These are phyloP conservation scores for Nigrospora sphaerica DNA, from an alignment of 2,329 filamentous ascomycete genomes.

Conservation along the genomic window DNA sequence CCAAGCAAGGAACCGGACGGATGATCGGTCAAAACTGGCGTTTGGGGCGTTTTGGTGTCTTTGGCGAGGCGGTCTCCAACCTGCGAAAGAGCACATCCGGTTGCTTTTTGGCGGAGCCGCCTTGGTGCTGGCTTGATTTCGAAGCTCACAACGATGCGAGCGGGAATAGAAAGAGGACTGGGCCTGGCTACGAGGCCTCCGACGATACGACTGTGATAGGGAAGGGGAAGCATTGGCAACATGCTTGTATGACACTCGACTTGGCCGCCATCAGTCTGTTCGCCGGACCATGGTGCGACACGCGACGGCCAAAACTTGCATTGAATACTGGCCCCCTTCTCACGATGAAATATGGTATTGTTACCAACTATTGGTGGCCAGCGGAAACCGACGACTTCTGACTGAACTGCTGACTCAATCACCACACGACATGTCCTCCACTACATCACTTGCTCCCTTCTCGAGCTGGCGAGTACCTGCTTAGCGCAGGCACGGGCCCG, in stretches of 20 bases:
- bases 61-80: neutral
- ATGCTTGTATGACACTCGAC: neutral
- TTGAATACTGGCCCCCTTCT: no score
- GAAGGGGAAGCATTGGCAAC: neutral
- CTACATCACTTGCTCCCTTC: neutral
- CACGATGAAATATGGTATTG: no score
- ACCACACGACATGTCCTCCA: neutral
- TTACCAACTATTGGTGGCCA: no score
- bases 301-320: no score
- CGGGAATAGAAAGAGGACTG: neutral
- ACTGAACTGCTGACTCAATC: no score
- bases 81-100: neutral
- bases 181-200: neutral
- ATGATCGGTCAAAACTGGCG: constrained; percentile 4
- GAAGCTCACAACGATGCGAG: neutral
- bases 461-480: neutral
- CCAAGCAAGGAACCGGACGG: constrained; percentile 4
- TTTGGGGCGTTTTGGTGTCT: constrained; percentile 3
- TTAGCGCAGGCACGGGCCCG: neutral
- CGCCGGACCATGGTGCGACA: no score
- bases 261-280: no score
- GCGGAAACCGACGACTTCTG: no score
- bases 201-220: neutral
- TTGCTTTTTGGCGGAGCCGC: neutral
- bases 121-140: neutral